phyloP scores from a whole-genome alignment of 2,329 filamentous ascomycete genomes.

The Cladophialophora bantiana region DNA sequence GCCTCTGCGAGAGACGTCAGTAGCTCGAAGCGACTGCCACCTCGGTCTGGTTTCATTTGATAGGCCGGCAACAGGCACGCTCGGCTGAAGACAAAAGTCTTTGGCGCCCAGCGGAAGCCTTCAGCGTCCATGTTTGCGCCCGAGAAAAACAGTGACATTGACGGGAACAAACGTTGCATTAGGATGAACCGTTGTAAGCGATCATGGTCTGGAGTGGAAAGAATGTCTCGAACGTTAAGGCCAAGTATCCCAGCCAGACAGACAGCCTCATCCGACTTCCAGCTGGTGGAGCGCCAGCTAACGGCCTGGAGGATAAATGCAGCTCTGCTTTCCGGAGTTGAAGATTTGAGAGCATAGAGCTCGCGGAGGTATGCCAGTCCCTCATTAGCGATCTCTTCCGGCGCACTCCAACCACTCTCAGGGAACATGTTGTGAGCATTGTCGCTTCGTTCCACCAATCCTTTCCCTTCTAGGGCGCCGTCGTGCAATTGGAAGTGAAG shows the following conservation, averaged over 20 bases:
- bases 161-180: background rate
- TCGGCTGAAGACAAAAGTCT: constrained; percentile 7
- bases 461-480: background rate
- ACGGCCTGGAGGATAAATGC: constrained; percentile 7
- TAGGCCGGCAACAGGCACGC: constrained; percentile 3
- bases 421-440: background rate
- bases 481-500: constrained; percentile 10
- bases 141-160: constrained; percentile 4
- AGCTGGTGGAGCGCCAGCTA: constrained; percentile 7
- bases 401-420: background rate
- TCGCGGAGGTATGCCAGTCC: constrained; percentile 12
- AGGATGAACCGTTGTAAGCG: constrained; percentile 4
- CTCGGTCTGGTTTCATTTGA: background rate
- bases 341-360: constrained; percentile 8
- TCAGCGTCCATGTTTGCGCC: constrained; percentile 8
- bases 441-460: constrained; percentile 4
- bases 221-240: background rate
- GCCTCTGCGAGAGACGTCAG: background rate
- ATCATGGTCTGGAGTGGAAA: background rate
- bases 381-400: background rate
- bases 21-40: constrained; percentile 2
- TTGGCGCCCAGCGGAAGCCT: constrained; percentile 6
- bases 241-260: constrained; percentile 8
- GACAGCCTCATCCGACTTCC: constrained; percentile 8
- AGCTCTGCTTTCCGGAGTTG: background rate